A percentile compares a stretch with the other conserved stretches of the same genome.
Conservation (phyloP, 169 alveolate species). For the Plasmodium vinckei region DNA sequence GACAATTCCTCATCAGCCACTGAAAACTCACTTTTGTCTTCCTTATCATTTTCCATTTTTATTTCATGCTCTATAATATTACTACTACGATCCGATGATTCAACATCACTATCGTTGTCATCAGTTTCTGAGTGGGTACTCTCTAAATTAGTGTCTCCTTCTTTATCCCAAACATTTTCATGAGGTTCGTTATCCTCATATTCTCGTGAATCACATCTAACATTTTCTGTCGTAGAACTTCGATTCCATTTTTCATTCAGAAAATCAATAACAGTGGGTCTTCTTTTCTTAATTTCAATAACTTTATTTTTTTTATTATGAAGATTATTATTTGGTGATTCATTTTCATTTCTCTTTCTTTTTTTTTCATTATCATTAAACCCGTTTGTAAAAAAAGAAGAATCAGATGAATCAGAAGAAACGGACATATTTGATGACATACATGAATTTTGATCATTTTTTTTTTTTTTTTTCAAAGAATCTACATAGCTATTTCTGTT, state of each 20-base stretch:
- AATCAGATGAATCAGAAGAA: slow-evolving; percentile 4
- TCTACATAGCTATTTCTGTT: no score
- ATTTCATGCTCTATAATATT: not conserved
- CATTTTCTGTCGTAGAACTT: slow-evolving; percentile 13
- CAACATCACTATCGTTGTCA: not conserved
- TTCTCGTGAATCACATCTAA: not conserved
- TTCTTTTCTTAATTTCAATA: slow-evolving; percentile 7
- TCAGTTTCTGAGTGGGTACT: no score
- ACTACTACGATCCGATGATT: not conserved
- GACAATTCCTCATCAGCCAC: not conserved
- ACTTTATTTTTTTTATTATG: not conserved
- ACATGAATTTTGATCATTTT: no score
- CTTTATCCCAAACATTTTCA: not conserved
- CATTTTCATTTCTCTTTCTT: slow-evolving; percentile 1
- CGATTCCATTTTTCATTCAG: slow-evolving; percentile 64
- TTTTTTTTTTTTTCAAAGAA: no score
- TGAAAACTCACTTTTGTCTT: not conserved
- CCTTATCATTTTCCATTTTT: not conserved
- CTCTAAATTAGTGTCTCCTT: no score
- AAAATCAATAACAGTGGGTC: slow-evolving; percentile 71
- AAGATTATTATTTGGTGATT: no score
- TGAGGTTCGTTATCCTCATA: not conserved
- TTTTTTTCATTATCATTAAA: slow-evolving; percentile 7
- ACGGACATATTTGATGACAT: not conserved
- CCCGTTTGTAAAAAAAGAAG: slow-evolving; percentile 22